Percentiles rank a stretch among this genome's conserved stretches.
phyloP scores from a whole-genome alignment of 148 eudicot species.

The Diospyros kaki region DNA sequence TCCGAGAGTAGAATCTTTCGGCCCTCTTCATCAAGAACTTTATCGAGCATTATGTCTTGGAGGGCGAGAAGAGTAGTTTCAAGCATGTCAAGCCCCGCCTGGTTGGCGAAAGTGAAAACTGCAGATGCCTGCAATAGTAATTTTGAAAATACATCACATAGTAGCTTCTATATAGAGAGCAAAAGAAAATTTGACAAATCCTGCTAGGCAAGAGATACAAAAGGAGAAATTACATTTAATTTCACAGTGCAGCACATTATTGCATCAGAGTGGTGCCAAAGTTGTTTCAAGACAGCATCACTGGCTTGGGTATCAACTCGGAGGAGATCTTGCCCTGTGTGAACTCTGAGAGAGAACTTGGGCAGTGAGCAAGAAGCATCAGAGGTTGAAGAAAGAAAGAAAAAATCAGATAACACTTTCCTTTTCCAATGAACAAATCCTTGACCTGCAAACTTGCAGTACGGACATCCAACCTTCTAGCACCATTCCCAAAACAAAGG shows the following conservation, averaged over 20 bases:
- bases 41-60: slow-evolving; percentile 58
- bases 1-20: slow-evolving; percentile 44
- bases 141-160: neutral
- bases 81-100: slow-evolving; percentile 81
- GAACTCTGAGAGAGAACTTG: slow-evolving; percentile 29
- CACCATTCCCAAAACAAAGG: neutral
- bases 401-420: neutral
- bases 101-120: slow-evolving; percentile 71
- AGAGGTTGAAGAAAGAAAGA: neutral
- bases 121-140: slow-evolving; percentile 44
- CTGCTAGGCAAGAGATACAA: neutral
- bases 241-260: slow-evolving; percentile 60
- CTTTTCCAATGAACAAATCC: too few relatives aligned
- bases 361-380: neutral
- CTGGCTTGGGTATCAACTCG: slow-evolving; percentile 25
- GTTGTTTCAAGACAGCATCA: slow-evolving; percentile 46
- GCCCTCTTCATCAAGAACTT: slow-evolving; percentile 62
- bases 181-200: neutral
- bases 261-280: slow-evolving; percentile 61
- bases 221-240: slow-evolving; percentile 22
- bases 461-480: neutral
- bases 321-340: slow-evolving; percentile 45
- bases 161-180: neutral
- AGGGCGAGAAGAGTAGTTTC: slow-evolving; percentile 74
- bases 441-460: neutral